Evolutionary conservation across 2,329 filamentous ascomycete species (phyloP), one percentile per base, ranked within the genome.

Genomic region (Venturia carpophila): DNA sequence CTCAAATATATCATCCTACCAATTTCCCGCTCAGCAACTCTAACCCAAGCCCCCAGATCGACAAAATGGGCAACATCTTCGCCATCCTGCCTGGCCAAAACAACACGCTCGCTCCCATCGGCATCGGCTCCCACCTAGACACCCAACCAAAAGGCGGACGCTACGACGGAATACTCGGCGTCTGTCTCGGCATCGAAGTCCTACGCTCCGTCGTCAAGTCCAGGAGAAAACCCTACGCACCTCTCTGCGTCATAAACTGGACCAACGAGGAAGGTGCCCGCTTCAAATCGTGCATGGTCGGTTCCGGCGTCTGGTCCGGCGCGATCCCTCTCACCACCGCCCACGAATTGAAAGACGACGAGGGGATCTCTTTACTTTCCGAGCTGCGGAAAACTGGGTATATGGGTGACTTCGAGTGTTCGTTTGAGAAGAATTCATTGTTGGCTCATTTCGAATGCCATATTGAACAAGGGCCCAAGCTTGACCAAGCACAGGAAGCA

Each of bases 191-290:
- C 0, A 79, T 94, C 0, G 90, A 93, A 75, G 86, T 88, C 73
- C 77, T 94, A 19, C 83, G 81, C 66, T 82, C 85, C 0, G 77
- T 94, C 55, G 80, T 86, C 5, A 89, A 92, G 21, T 82, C 87
- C 67, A 78, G 83, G 24, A 78, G 88, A 1, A 82, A 88, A 71
- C 92, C 90, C 0, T 82, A 88, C 56, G 88, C 84, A 43, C 86
- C 87, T 1, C 81, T 92, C 0, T 89, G 88, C 0, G 83, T 92
- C 0, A 84, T 92, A 2, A 91, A 92, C 71, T 91, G 87, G 88
- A 91, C 88, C 2, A 90, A 90, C 71, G 90, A 93, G 77, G 91
- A 94, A 76, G 90, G 90, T 2, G 90, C 89, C 1, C 83, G 90
- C 0, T 93, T 93, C 68, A 89, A 89, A 0, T 85, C 86, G 64